phyloP scores from a whole-genome alignment of 2,329 filamentous ascomycete genomes.

The Parascedosporium putredinis region DNA sequence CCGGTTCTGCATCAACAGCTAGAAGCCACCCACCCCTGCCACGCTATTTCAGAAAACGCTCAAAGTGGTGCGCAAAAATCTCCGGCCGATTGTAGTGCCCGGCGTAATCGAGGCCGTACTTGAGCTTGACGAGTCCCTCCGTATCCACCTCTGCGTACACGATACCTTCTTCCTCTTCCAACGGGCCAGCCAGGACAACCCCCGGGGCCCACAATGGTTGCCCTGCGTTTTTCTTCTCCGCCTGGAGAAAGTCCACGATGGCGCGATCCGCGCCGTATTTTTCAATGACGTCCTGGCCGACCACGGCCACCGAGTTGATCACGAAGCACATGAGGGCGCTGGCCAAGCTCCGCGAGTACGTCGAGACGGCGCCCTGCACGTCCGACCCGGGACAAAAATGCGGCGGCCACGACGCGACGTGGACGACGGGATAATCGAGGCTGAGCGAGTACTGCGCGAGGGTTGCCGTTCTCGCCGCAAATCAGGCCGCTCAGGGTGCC shows the following conservation, averaged over 20 bases:
- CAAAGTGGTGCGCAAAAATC: slow-evolving; percentile 9
- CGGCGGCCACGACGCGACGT: slow-evolving; percentile 12
- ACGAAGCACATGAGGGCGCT: slow-evolving; percentile 10
- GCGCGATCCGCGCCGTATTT: slow-evolving; percentile 7
- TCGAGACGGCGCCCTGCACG: slow-evolving; percentile 2
- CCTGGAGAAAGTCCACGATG: slow-evolving; percentile 1
- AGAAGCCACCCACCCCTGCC: background rate
- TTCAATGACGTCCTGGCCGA: slow-evolving; percentile 10
- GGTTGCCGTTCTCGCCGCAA: slow-evolving; percentile 14
- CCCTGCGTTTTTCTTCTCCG: slow-evolving; percentile 4
- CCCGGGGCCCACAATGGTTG: slow-evolving; percentile 9
- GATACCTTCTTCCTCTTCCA: slow-evolving; percentile 8
- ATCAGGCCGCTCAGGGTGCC: slow-evolving; percentile 12
- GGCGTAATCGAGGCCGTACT: slow-evolving; percentile 11
- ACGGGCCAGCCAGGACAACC: slow-evolving; percentile 4
- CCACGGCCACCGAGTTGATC: slow-evolving; percentile 11
- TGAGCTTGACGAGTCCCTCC: slow-evolving; percentile 8
- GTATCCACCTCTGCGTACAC: slow-evolving; percentile 11
- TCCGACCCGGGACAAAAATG: slow-evolving; percentile 5
- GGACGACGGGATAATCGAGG: slow-evolving; percentile 12
- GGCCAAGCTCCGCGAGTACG: slow-evolving; percentile 7
- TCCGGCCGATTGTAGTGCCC: slow-evolving; percentile 14
- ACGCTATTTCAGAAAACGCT: background rate
- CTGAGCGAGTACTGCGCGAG: slow-evolving; percentile 10
- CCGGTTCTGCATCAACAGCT: too few species aligned